These are phyloP conservation scores for Boletus insuetus DNA, from an alignment of 768 basidiomycete genomes.

Conservation along the genomic window DNA sequence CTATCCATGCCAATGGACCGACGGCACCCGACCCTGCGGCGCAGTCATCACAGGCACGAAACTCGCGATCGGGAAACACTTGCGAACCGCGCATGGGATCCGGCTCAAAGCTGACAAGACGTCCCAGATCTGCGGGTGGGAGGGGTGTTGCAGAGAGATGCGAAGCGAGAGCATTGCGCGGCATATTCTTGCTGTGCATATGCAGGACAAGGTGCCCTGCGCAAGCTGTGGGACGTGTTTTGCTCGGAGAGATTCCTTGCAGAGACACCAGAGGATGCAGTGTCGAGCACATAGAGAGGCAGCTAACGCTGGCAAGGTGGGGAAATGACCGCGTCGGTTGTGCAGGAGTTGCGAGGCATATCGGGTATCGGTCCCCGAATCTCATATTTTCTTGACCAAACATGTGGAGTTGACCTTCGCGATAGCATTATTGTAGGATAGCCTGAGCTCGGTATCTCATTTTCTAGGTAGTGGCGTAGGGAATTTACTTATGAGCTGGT, in stretches of 20 bases:
- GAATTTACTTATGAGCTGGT: no score
- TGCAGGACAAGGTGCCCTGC: slow-evolving; percentile 20
- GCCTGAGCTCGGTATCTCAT: background rate
- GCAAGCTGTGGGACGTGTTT: slow-evolving; percentile 16
- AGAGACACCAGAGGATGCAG: slow-evolving; percentile 17
- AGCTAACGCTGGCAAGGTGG: background rate
- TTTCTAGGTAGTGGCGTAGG: no score
- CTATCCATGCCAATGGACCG: slow-evolving; percentile 15
- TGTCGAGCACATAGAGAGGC: slow-evolving; percentile 4
- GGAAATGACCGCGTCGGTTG: background rate
- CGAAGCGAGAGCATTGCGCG: slow-evolving; percentile 26
- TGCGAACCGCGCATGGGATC: slow-evolving; percentile 9
- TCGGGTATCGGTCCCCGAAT: background rate
- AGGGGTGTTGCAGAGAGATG: slow-evolving; percentile 16
- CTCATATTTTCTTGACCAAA: background rate
- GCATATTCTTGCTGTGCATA: slow-evolving; percentile 24
- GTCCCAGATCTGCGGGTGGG: slow-evolving; percentile 15
- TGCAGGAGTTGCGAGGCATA: background rate
- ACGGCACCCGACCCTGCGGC: background rate
- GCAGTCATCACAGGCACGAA: slow-evolving; percentile 1
- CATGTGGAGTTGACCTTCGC: background rate
- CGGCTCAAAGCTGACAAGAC: slow-evolving; percentile 8
- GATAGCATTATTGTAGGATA: background rate
- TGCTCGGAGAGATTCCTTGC: slow-evolving; percentile 25
- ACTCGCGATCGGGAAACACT: slow-evolving; percentile 11